Base-by-base conservation (phyloP, 805 yeast genomes). In the Hyphopichia homilentoma region DNA sequence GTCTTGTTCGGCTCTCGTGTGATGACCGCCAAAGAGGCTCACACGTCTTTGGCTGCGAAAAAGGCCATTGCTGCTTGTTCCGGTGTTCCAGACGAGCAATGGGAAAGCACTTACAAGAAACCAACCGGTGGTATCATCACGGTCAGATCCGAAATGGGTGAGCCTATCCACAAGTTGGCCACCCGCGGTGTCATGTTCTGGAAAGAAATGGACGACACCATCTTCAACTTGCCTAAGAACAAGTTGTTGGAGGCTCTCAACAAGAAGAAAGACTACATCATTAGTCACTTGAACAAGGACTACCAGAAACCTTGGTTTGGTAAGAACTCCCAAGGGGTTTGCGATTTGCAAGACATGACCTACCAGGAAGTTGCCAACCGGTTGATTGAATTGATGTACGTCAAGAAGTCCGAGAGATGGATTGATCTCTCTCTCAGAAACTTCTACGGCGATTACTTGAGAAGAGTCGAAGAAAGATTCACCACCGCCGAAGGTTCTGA, bases 251-350 rank as follows among this genome's bases (percentile, higher is more conserved):
- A 83, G 27, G 88, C 93, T 31, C 72, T 93, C 54, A 74, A 64
- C 50, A 77, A 83, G 52, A 88, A 89, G 79, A 86, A 75, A 59
- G 93, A 81, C 54, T 81, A 85, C 68, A 86, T 93, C 54, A 86
- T 89, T 57, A 62, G 72, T 44, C 83, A 79, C 51, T 77, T 93
- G 63, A 90, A 93, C 62, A 85, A 88, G 47, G 98, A 93, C 63
- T 89, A 75, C 77, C 97, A 89, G 70, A 93, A 93, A 68, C 95
- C 96, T 32, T 93, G 98, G 98, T 93, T 93, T 54, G 95, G 95
- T 48, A 73, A 70, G 48, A 81, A 82, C 48, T 64, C 82, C 23
- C 70, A 80, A 19, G 87, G 88, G 54, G 84, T 81, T 32, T 87
- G 90, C 58, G 98, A 94, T 61, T 65, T 93, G 45, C 86, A 84